These are phyloP conservation scores for Trifolium pratense DNA, from an alignment of 306 rosid species.

Conservation along the genomic window DNA sequence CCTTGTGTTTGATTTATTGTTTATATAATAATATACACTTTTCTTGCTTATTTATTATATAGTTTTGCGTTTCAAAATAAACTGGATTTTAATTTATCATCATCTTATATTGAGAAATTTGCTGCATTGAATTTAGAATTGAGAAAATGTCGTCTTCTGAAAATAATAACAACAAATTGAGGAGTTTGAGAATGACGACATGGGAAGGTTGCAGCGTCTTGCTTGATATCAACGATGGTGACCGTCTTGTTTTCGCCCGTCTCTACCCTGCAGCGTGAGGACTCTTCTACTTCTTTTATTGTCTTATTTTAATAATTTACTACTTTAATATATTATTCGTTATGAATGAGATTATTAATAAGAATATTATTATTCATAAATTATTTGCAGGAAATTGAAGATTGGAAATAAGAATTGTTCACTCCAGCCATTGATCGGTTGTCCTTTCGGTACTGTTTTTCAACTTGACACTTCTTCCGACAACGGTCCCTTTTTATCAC, in stretches of 20 bases:
- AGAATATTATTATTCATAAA: background rate
- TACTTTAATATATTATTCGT: background rate
- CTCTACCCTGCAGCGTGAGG: conserved; percentile 79
- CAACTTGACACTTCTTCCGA: conserved; percentile 63
- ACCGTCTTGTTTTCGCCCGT: conserved; percentile 91
- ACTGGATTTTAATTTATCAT: too few species aligned
- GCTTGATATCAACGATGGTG: conserved; percentile 92
- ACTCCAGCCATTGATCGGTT: conserved; percentile 74
- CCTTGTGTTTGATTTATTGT: too few species aligned
- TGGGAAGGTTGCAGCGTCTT: conserved; percentile 95
- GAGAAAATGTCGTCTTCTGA: conserved; percentile 10
- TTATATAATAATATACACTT: too few species aligned
- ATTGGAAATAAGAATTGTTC: conserved; percentile 83
- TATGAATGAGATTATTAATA: background rate
- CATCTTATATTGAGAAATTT: too few species aligned
- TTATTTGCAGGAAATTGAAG: conserved; percentile 69
- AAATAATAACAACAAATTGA: background rate
- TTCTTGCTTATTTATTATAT: too few species aligned
- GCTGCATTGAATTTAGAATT: background rate
- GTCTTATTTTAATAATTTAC: background rate
- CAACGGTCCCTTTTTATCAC: conserved; percentile 65
- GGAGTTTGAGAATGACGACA: conserved; percentile 45
- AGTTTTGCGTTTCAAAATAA: too few species aligned
- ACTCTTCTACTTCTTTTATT: background rate
- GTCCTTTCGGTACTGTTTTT: conserved; percentile 78